Base-by-base conservation (phyloP, 495 filamentous ascomycete species). In the Aspergillus haitiensis region DNA sequence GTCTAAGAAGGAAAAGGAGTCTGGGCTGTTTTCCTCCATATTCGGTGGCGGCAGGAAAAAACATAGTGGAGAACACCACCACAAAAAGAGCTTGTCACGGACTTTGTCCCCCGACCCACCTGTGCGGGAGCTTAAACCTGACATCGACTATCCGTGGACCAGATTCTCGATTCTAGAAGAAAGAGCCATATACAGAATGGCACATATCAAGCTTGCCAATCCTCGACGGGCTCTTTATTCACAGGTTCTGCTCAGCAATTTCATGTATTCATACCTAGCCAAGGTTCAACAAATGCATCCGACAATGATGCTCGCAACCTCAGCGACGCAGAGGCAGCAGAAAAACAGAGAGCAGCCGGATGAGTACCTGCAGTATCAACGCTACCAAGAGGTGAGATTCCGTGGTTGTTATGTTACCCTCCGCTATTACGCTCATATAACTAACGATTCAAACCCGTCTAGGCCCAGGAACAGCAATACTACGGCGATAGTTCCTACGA, bases 281-380 rank as follows among this genome's bases (percentile, higher is more conserved):
- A 98, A 98, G 75, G 94, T 99, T 36, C 94, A 98, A 75, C 90
- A 94, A 62, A 96, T 97, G 88, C 94, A 98, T 69, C 94, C 95
- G 33, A 89, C 93, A 62, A 86, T 96, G 64, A 86, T 92, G 65
- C 84, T 92, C 49, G 88, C 88, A 12, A 73, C 81, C 8, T 81
- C 80, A 48, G 69, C 75, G 31, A 75, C 79, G 2, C 81, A 85
- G 47, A 82, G 89, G 64, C 76, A 84, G 52, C 80, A 85, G 10
- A 86, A 87, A 62, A 78, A 82, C 37, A 79, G 83, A 55, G 86
- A 92, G 46, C 86, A 91, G 63, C 81, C 80, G 21, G 84, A 86
- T 58, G 85, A 86, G 67, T 85, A 83, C 56, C 63, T 65, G 16
- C 82, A 85, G 66, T 88, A 86, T 61, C 85, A 87, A 68, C 73